These are phyloP conservation scores for Chaetomium olivaceum DNA, from an alignment of 2,329 filamentous ascomycete species.

Conservation along the genomic window DNA sequence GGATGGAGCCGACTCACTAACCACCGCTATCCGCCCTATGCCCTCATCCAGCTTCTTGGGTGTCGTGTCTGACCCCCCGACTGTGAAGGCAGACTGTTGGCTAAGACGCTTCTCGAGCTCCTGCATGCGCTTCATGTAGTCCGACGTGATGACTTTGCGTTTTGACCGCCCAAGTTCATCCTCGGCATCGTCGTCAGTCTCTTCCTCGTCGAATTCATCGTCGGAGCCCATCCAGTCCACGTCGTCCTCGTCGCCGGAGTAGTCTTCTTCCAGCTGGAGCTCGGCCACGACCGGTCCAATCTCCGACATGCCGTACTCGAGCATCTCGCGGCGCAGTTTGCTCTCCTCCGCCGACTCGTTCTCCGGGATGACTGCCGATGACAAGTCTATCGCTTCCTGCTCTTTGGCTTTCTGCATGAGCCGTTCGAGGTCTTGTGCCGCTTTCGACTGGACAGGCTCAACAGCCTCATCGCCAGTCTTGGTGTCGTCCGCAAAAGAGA, in stretches of 20 bases:
- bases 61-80: conserved; percentile 56
- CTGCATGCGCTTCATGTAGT: conserved; percentile 80
- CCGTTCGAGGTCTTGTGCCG: conserved; percentile 53
- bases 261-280: conserved; percentile 75
- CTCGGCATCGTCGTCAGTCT: conserved; percentile 65
- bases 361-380: conserved; percentile 63
- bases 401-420: conserved; percentile 59
- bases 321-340: conserved; percentile 79
- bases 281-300: conserved; percentile 91
- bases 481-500: conserved; percentile 64
- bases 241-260: conserved; percentile 54
- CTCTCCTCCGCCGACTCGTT: conserved; percentile 81
- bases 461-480: conserved; percentile 47
- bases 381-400: conserved; percentile 50
- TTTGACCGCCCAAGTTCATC: conserved; percentile 76
- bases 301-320: conserved; percentile 84
- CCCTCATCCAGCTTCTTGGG: conserved; percentile 41
- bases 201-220: conserved; percentile 49
- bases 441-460: conserved; percentile 40
- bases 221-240: conserved; percentile 57
- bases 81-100: conserved; percentile 53
- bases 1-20: conserved; percentile 10
- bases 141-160: conserved; percentile 65
- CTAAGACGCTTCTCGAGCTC: conserved; percentile 76
- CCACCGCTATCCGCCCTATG: conserved; percentile 37